A percentile compares a stretch with the other conserved stretches of the same genome.
Evolutionary conservation across 345 rosid genomes (phyloP).

Genomic region (Populus alba): DNA sequence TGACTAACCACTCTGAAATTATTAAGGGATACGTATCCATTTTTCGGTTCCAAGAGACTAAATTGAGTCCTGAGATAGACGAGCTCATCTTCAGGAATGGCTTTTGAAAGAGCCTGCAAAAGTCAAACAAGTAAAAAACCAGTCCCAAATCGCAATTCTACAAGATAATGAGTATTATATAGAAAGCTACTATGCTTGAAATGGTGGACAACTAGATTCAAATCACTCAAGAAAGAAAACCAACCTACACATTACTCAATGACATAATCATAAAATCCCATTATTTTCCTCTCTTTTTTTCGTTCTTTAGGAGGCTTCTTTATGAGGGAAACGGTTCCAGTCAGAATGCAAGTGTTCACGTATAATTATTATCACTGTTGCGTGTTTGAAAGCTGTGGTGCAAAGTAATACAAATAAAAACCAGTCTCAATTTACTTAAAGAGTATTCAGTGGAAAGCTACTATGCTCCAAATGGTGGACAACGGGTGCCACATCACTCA

Average conservation of each 20-base stretch:
- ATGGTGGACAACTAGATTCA: background rate
- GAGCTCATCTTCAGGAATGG: slow-evolving; percentile 76
- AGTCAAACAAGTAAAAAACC: background rate
- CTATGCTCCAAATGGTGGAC: background rate
- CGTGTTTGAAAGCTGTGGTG: background rate
- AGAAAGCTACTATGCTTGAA: background rate
- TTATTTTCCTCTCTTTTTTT: background rate
- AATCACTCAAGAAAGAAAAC: background rate
- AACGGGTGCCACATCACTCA: background rate
- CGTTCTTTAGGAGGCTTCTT: background rate
- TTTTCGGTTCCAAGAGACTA: slow-evolving; percentile 74
- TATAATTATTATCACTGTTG: background rate
- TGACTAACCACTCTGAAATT: slow-evolving; percentile 66
- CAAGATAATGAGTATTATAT: background rate
- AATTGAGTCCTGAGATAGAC: slow-evolving; percentile 70
- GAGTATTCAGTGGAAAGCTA: background rate
- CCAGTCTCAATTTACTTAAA: background rate
- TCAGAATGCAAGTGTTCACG: background rate
- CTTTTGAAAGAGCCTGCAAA: slow-evolving; percentile 88
- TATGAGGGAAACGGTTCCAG: background rate
- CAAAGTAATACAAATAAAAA: slow-evolving; percentile 1
- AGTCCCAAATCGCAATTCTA: too few species aligned
- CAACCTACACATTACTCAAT: background rate
- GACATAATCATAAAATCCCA: background rate
- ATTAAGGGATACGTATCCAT: slow-evolving; percentile 63